Evolutionary conservation across 2,329 filamentous ascomycete species (phyloP).

Genomic region (Colletotrichum noveboracense): DNA sequence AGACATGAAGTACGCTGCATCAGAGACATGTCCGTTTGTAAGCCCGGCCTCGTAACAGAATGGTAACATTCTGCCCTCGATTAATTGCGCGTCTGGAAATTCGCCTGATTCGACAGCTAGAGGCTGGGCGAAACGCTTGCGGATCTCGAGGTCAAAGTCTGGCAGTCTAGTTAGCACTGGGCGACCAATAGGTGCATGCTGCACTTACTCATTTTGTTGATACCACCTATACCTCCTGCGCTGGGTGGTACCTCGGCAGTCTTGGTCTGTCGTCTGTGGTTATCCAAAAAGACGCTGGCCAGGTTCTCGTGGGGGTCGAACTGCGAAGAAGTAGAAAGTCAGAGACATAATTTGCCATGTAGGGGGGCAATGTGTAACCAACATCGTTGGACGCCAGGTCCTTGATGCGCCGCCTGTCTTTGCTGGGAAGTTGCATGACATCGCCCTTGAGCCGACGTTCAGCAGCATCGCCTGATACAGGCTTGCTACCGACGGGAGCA

Average conservation of each 20-base stretch:
- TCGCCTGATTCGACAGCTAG: constrained; percentile 72
- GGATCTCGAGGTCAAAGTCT: constrained; percentile 72
- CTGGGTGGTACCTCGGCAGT: constrained; percentile 69
- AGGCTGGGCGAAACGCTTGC: constrained; percentile 68
- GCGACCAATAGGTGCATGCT: background rate
- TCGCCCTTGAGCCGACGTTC: constrained; percentile 71
- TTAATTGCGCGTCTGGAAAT: constrained; percentile 68
- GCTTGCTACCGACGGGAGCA: constrained; percentile 62
- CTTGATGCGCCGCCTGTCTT: constrained; percentile 71
- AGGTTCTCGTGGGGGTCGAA: constrained; percentile 62
- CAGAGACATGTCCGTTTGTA: constrained; percentile 60
- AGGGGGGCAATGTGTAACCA: constrained; percentile 29
- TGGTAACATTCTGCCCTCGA: constrained; percentile 70
- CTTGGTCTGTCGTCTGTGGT: constrained; percentile 49
- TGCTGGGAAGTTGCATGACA: constrained; percentile 72
- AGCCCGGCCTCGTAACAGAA: constrained; percentile 72
- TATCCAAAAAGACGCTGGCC: constrained; percentile 56
- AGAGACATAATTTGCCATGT: constrained; percentile 15
- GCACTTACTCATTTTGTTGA: constrained; percentile 79
- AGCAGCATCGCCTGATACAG: constrained; percentile 67
- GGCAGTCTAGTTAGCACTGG: background rate
- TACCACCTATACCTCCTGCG: constrained; percentile 59
- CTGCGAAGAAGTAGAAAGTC: constrained; percentile 33
- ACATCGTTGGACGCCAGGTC: constrained; percentile 68
- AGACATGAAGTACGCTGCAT: constrained; percentile 68